Conservation (phyloP, 2,329 filamentous ascomycete species). For the Lachnum nothofagi region DNA sequence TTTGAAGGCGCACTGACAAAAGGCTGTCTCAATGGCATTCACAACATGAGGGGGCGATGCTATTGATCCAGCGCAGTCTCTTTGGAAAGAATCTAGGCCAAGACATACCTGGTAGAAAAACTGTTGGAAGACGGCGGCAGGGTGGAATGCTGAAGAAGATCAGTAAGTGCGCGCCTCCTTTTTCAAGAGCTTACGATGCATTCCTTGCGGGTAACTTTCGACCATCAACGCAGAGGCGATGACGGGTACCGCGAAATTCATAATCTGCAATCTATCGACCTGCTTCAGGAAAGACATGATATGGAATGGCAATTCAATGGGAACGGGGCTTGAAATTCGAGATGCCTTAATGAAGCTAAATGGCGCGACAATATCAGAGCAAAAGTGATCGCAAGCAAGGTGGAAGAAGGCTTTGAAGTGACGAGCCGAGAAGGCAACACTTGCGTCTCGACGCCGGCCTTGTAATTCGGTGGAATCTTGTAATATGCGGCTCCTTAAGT, state of each 20-base stretch:
- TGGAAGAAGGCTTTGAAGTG: conserved; percentile 12
- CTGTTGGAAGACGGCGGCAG: conserved; percentile 6
- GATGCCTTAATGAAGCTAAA: conserved; percentile 13
- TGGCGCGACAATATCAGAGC: neutral
- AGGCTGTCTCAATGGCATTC: neutral
- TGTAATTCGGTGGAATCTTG: conserved; percentile 6
- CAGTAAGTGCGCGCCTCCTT: neutral
- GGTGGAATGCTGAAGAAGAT: conserved; percentile 7
- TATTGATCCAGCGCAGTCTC: neutral
- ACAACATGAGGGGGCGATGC: neutral
- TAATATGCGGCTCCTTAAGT: conserved; percentile 1
- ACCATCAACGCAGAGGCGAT: conserved; percentile 20
- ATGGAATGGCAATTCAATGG: conserved; percentile 7
- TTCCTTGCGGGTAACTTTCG: conserved; percentile 20
- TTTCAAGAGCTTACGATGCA: conserved; percentile 18
- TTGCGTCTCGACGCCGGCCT: neutral
- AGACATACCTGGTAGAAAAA: conserved; percentile 9
- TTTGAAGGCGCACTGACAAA: conserved; percentile 5
- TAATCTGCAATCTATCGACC: conserved; percentile 4
- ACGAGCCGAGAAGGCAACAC: conserved; percentile 5
- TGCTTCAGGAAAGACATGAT: conserved; percentile 6
- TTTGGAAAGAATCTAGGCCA: neutral
- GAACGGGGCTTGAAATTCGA: conserved; percentile 3
- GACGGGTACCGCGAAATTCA: conserved; percentile 12
- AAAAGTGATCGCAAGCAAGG: conserved; percentile 9